phyloP scores from a whole-genome alignment of 495 filamentous ascomycete genomes.

The Pseudevernia furfuracea region DNA sequence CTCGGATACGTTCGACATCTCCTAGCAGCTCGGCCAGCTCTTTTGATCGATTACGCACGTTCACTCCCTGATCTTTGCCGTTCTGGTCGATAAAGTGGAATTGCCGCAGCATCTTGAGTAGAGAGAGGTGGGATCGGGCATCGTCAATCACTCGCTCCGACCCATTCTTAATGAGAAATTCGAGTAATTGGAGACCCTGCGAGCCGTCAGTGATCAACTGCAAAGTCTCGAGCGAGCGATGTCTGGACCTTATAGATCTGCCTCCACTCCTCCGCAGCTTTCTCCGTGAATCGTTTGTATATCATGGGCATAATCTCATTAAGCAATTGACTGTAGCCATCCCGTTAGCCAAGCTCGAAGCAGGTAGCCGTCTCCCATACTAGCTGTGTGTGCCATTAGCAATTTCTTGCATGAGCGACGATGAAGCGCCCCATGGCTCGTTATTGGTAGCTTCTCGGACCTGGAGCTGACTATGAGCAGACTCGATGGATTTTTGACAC shows the following conservation, averaged over 20 bases:
- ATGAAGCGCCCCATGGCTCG: constrained; percentile 92
- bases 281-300: constrained; percentile 98
- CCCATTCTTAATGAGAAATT: constrained; percentile 97
- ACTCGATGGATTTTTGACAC: constrained; percentile 11
- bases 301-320: constrained; percentile 99
- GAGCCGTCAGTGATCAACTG: neutral
- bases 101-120: constrained; percentile 96
- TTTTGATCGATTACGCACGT: constrained; percentile 93
- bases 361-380: constrained; percentile 45
- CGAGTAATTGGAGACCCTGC: constrained; percentile 71
- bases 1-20: constrained; percentile 87
- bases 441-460: constrained; percentile 97
- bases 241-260: constrained; percentile 85
- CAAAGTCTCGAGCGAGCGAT: neutral
- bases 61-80: constrained; percentile 96
- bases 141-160: constrained; percentile 98
- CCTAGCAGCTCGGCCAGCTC: constrained; percentile 87
- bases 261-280: constrained; percentile 95
- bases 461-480: constrained; percentile 37
- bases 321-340: constrained; percentile 65
- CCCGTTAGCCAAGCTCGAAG: constrained; percentile 6
- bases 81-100: constrained; percentile 97
- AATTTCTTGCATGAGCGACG: constrained; percentile 91
- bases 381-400: constrained; percentile 97
- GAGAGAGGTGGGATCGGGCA: constrained; percentile 84